A percentile compares a stretch with the other conserved stretches of the same genome.
Evolutionary conservation across 225 moss, liverwort and hornwort genomes (phyloP).

Genomic region (Sphagnum tenellum): DNA sequence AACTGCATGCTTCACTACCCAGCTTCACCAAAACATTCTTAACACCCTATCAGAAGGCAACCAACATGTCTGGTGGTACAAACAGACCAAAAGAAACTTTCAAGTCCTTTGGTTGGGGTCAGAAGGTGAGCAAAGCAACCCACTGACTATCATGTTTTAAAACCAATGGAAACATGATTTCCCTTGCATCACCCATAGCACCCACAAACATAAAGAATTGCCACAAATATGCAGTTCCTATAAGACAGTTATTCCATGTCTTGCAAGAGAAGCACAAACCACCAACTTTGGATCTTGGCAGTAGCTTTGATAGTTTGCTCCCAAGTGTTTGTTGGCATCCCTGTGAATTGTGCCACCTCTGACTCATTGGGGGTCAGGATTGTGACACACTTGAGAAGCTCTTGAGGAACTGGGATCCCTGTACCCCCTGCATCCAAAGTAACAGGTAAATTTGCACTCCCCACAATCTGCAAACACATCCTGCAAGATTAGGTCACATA

Average conservation of each 20-base stretch:
- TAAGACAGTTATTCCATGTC: too few relatives aligned
- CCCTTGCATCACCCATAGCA: not conserved
- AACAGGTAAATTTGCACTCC: slow-evolving; percentile 61
- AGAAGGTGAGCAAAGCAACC: too few relatives aligned
- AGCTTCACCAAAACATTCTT: slow-evolving; percentile 64
- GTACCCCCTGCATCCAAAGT: slow-evolving; percentile 65
- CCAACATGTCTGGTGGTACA: not conserved
- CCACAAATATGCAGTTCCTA: too few relatives aligned
- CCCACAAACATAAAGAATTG: too few relatives aligned
- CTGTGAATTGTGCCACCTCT: slow-evolving; percentile 54
- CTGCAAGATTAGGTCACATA: slow-evolving; percentile 34
- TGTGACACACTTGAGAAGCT: slow-evolving; percentile 66
- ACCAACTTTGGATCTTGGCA: slow-evolving; percentile 38
- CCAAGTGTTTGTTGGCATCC: slow-evolving; percentile 45
- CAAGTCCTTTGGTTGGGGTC: too few relatives aligned
- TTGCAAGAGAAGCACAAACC: slow-evolving; percentile 12
- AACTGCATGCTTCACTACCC: slow-evolving; percentile 52
- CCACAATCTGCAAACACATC: slow-evolving; percentile 49
- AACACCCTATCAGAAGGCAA: slow-evolving; percentile 35
- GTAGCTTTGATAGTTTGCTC: slow-evolving; percentile 55
- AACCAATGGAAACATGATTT: too few relatives aligned
- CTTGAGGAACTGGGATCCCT: slow-evolving; percentile 46
- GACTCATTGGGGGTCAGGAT: slow-evolving; percentile 55
- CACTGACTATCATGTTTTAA: too few relatives aligned
- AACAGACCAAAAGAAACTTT: not conserved